Percentiles rank a stretch among this genome's conserved stretches.
phyloP scores from a whole-genome alignment of 345 rosid genomes.

The Moricandia arvensis region DNA sequence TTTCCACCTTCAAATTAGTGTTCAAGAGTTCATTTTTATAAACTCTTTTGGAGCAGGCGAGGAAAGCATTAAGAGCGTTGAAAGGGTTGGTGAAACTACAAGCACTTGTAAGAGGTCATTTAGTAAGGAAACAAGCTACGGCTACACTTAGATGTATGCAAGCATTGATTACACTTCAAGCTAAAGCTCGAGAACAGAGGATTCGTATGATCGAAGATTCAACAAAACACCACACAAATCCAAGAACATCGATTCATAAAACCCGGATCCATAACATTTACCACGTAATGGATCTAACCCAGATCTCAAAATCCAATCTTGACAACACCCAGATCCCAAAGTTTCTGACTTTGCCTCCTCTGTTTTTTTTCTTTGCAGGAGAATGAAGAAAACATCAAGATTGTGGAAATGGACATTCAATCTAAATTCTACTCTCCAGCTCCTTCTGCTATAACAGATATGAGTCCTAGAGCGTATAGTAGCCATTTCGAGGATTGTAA shows the following conservation, averaged over 20 bases:
- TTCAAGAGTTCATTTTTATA: neutral
- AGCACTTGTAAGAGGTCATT: conserved; percentile 84
- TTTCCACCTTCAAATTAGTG: neutral
- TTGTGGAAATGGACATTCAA: conserved; percentile 77
- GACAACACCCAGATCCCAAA: conserved; percentile 20
- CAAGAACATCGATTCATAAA: conserved; percentile 54
- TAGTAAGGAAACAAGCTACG: conserved; percentile 85
- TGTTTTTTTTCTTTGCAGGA: conserved; percentile 44
- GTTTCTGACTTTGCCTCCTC: conserved; percentile 18
- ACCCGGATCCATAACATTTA: conserved; percentile 27
- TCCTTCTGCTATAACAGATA: conserved; percentile 65
- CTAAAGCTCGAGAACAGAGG: conserved; percentile 74
- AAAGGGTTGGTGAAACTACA: conserved; percentile 89
- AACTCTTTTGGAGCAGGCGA: conserved; percentile 52
- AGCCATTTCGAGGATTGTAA: conserved; percentile 71
- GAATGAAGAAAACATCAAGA: conserved; percentile 74
- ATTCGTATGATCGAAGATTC: conserved; percentile 54
- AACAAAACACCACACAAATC: conserved; percentile 34
- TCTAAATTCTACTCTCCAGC: conserved; percentile 50
- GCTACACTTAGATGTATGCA: conserved; percentile 90
- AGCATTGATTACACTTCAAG: conserved; percentile 74
- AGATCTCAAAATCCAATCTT: conserved; percentile 36
- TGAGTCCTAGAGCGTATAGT: conserved; percentile 72
- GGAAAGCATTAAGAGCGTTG: conserved; percentile 82
- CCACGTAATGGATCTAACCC: conserved; percentile 44